These are phyloP conservation scores for Pichia nanzhaoensis DNA, from an alignment of 805 yeast genomes.

Conservation along the genomic window DNA sequence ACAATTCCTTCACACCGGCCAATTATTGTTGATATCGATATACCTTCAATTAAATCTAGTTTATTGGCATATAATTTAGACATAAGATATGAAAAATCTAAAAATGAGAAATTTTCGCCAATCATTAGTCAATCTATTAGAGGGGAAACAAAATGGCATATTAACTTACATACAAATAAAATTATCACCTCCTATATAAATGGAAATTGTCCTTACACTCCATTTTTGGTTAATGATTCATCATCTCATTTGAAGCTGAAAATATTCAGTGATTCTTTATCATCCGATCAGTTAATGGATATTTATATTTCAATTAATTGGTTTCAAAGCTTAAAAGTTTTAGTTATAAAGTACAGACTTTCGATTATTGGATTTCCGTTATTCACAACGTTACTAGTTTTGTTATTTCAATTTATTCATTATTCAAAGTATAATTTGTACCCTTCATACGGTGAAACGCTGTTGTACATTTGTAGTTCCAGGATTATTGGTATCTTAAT, in stretches of 20 bases:
- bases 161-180: conserved; percentile 38
- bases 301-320: conserved; percentile 44
- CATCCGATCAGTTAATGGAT: conserved; percentile 32
- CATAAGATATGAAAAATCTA: conserved; percentile 24
- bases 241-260: conserved; percentile 33
- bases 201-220: conserved; percentile 55
- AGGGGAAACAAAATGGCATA: conserved; percentile 77
- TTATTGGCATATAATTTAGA: conserved; percentile 44
- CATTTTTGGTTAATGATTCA: conserved; percentile 22
- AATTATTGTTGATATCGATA: conserved; percentile 40
- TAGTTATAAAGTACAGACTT: conserved; percentile 73
- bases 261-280: conserved; percentile 40
- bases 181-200: conserved; percentile 42
- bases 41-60: conserved; percentile 57
- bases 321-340: conserved; percentile 53
- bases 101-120: conserved; percentile 43
- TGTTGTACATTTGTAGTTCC: conserved; percentile 33
- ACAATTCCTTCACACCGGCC: conserved; percentile 39
- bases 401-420: conserved; percentile 47
- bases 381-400: conserved; percentile 44
- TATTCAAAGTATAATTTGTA: conserved; percentile 36
- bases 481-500: conserved; percentile 24
- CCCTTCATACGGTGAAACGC: conserved; percentile 40
- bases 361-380: conserved; percentile 66
- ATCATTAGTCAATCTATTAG: conserved; percentile 59